phyloP scores from a whole-genome alignment of 2,329 filamentous ascomycete genomes.

The Hypoxylon sp. region DNA sequence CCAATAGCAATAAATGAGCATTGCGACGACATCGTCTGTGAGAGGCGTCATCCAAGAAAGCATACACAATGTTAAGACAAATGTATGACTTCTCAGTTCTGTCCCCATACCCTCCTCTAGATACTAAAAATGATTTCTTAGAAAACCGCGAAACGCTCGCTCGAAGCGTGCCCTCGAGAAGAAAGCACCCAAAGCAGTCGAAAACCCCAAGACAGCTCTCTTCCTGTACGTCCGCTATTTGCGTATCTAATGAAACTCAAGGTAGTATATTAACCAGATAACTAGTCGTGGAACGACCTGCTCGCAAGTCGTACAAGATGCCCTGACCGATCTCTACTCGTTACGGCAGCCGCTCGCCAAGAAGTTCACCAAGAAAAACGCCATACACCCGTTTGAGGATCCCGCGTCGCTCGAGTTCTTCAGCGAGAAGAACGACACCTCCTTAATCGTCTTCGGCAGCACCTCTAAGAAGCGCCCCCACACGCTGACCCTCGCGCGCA shows the following conservation, averaged over 20 bases:
- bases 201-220: slow-evolving; percentile 91
- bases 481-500: slow-evolving; percentile 82
- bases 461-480: slow-evolving; percentile 96
- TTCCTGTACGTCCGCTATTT: slow-evolving; percentile 68
- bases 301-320: slow-evolving; percentile 84
- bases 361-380: slow-evolving; percentile 97
- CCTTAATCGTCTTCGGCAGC: slow-evolving; percentile 83
- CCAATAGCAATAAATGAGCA: neutral
- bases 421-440: slow-evolving; percentile 94
- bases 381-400: slow-evolving; percentile 94
- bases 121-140: slow-evolving; percentile 46
- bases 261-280: slow-evolving; percentile 28
- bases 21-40: slow-evolving; percentile 10
- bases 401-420: slow-evolving; percentile 91
- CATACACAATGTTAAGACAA: slow-evolving; percentile 46
- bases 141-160: slow-evolving; percentile 78
- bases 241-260: neutral
- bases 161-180: slow-evolving; percentile 96
- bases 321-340: slow-evolving; percentile 84
- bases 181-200: slow-evolving; percentile 86
- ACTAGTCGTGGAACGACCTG: slow-evolving; percentile 79
- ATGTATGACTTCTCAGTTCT: slow-evolving; percentile 35
- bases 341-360: slow-evolving; percentile 87
- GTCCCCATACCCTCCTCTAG: neutral
- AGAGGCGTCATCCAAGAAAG: slow-evolving; percentile 14